Evolutionary conservation across 495 filamentous ascomycete genomes (phyloP).

Genomic region (Talaromyces liani): DNA sequence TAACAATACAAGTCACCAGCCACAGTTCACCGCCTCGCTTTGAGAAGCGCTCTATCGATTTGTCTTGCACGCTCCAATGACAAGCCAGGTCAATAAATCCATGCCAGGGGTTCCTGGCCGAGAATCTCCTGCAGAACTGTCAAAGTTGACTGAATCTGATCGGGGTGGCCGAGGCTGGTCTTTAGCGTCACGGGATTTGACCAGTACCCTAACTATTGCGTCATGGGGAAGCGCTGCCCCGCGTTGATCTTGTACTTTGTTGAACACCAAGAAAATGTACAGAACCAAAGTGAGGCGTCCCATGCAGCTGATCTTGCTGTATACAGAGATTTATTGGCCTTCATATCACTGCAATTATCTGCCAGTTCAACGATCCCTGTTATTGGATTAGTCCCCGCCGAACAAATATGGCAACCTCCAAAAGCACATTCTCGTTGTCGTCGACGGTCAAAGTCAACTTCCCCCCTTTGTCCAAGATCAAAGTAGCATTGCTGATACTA

Average conservation of each 20-base stretch:
- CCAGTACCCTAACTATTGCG: background rate
- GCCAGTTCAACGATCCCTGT: background rate
- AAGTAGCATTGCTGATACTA: conserved; percentile 17
- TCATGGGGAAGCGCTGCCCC: background rate
- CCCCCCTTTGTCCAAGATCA: background rate
- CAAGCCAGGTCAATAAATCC: background rate
- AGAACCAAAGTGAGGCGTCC: background rate
- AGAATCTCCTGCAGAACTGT: background rate
- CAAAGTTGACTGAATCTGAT: background rate
- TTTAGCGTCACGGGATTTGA: background rate
- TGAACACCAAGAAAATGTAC: background rate
- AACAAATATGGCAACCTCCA: background rate
- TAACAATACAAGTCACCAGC: background rate
- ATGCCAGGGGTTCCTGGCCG: background rate
- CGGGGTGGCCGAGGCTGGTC: background rate
- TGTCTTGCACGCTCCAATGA: background rate
- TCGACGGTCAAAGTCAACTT: conserved; percentile 6
- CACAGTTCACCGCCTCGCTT: conserved; percentile 1
- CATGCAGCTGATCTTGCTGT: background rate
- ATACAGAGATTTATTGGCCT: background rate
- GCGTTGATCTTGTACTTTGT: background rate
- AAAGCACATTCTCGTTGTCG: conserved; percentile 8
- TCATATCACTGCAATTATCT: background rate
- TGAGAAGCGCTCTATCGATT: background rate
- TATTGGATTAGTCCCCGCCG: background rate